Evolutionary conservation across 768 basidiomycete species (phyloP), one percentile per base, ranked within the genome.

Genomic region (Russula sp.): DNA sequence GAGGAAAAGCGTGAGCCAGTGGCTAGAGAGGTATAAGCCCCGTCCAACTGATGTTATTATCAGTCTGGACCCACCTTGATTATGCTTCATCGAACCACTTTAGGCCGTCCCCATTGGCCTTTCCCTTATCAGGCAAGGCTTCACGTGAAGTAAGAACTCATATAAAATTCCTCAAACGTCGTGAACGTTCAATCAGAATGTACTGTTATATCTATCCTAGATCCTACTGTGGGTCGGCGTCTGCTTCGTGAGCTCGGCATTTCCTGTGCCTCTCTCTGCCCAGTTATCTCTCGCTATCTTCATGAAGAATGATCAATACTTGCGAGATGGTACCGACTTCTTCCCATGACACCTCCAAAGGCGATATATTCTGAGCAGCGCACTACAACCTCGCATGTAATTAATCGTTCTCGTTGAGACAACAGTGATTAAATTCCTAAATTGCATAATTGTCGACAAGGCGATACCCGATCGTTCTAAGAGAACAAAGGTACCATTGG

Each of bases 141-240:
- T 62, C 63, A 64, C 34, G 53, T 60, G 63, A 49, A 49, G 40
- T 24, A n/a, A 24, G 32, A 34, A 44, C 20, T n/a, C 40, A 6
- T 44, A 50, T 24, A 8, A n/a, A 42, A 49, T 46, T 46, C 10
- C 18, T 8, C 20, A 8, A n/a, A 22, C 46, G 40, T 38, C 10
- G 50, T 32, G 14, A 22, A 36, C 7, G 8, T 48, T 54, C 63
- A 38, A 60, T 64, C 63, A 64, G 63, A 64, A 64, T 49, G 57
- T 26, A 2, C n/a, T n/a, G n/a, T n/a, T n/a, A n/a, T 49, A 46
- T 46, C n/a, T 22, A n/a, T n/a, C n/a, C n/a, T n/a, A n/a, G n/a
- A n/a, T 46, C 18, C 6, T 20, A 18, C 34, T 5, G 63, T 24
- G n/a, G 58, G 44, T 53, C 3, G 38, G 58, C 32, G 38, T 18